phyloP scores from a whole-genome alignment of 106 monocot species.

The Phalaenopsis aphrodite region DNA sequence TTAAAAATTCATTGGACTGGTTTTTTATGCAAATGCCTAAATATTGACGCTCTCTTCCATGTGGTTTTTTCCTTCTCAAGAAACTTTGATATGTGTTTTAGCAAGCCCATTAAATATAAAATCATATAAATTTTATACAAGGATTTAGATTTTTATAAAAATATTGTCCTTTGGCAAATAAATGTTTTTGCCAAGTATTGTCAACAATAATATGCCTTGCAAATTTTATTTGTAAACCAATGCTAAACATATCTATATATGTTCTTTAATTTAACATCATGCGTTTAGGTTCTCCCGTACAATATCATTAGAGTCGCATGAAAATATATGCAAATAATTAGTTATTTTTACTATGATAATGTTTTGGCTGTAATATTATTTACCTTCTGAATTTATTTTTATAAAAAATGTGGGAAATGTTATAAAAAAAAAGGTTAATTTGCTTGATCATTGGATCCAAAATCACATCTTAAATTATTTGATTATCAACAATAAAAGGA shows the following conservation, averaged over 20 bases:
- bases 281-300: neutral
- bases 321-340: neutral
- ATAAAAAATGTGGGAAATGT: neutral
- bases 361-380: neutral
- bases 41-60: too few relatives aligned
- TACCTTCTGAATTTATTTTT: neutral
- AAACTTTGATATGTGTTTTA: too few relatives aligned
- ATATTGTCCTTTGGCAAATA: too few relatives aligned
- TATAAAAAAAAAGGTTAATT: neutral
- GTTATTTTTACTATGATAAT: neutral
- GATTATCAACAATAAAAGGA: neutral
- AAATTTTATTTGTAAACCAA: neutral
- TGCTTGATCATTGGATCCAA: neutral
- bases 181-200: too few relatives aligned
- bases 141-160: too few relatives aligned
- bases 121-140: too few relatives aligned
- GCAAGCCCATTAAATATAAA: too few relatives aligned
- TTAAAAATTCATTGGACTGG: too few relatives aligned
- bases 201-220: neutral
- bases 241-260: neutral
- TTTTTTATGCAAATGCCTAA: too few relatives aligned
- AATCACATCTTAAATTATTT: neutral
- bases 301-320: neutral
- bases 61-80: too few relatives aligned
- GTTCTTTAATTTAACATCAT: neutral